These are phyloP conservation scores for Pythium insidiosum DNA, from an alignment of 352 stramenopile species.

Conservation along the genomic window DNA sequence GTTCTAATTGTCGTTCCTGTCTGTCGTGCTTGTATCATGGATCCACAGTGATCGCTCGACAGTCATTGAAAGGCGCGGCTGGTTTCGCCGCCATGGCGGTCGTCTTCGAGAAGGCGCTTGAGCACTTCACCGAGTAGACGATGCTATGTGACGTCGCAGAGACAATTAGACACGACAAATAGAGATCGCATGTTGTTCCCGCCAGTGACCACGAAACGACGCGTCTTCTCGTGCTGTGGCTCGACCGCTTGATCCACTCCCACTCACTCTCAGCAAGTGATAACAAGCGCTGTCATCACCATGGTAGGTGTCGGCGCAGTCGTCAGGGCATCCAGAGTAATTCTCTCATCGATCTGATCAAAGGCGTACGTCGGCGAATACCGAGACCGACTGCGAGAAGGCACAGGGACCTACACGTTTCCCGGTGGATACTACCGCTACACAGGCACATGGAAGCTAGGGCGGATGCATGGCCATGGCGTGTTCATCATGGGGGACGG, in stretches of 20 bases:
- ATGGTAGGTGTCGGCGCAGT: too few relatives aligned
- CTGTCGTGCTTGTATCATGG: conserved; percentile 3
- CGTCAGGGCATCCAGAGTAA: too few relatives aligned
- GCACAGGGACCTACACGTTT: conserved; percentile 37
- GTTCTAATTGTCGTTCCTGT: too few relatives aligned
- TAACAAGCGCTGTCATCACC: too few relatives aligned
- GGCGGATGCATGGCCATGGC: conserved; percentile 49
- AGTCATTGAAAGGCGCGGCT: conserved; percentile 67
- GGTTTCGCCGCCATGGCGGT: conserved; percentile 80
- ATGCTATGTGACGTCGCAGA: background rate
- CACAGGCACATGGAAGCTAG: conserved; percentile 47
- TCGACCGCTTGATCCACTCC: too few relatives aligned
- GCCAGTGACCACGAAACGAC: too few relatives aligned
- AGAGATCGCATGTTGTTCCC: too few relatives aligned
- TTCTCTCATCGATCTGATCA: too few relatives aligned
- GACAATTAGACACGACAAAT: too few relatives aligned
- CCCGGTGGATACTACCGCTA: conserved; percentile 42
- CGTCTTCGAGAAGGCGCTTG: conserved; percentile 79
- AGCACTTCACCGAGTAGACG: conserved; percentile 35
- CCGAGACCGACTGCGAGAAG: conserved; percentile 34
- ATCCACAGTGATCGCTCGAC: conserved; percentile 54
- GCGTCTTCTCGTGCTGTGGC: too few relatives aligned
- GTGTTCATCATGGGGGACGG: conserved; percentile 28
- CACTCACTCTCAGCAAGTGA: too few relatives aligned
- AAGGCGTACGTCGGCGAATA: conserved; percentile 35